Evolutionary conservation across 441 rosid species (phyloP), one percentile per base, ranked within the genome.

Genomic region (Euphorbia corollata): DNA sequence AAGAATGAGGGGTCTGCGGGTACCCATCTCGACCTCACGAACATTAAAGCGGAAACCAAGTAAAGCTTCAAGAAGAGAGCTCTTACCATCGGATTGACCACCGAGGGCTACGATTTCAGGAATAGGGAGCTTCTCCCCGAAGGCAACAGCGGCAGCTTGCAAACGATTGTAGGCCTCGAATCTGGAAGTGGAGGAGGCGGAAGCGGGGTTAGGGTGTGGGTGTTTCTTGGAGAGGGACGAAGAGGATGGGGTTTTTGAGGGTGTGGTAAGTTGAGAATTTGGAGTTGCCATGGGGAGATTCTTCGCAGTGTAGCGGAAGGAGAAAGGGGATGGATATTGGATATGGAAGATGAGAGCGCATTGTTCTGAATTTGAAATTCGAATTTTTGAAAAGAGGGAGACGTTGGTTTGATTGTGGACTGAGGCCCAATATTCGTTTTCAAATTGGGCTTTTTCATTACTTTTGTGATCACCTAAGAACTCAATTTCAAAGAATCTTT

Each of bases 31-130:
- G 10, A 93, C 99, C 65, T 93, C 99, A 11, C 96, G 90, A 32
- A 91, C 93, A 73, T 93, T 93, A 68, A 93, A 93, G 19, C 97
- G 90, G 67, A 93, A 93, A 6, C 97, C 96, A 19, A 93, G 78
- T 13, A 91, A 88, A 0, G 97, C 98, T 75, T 91, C 98, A 3
- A 93, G 90, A 12, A 93, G 96, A 54, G 99, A 89, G 73, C 99
- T 93, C 76, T 93, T 93, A 0, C 97, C 97, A 13, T 90, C 97
- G 0, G 98, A 93, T 73, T 93, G 98, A 1, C 98, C 96, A 5
- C 98, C 98, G 6, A 93, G 75, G 51, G 96, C 97, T 2, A 93
- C 97, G n/a, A 93, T 93, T 78, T 93, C 98, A 0, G 98, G 97
- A 43, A 93, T 93, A 0, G 96, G 96, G 55, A 93, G 90, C 74